Conservation (phyloP, 176 grass and related monocot genomes). For the Thalia dealbata region DNA sequence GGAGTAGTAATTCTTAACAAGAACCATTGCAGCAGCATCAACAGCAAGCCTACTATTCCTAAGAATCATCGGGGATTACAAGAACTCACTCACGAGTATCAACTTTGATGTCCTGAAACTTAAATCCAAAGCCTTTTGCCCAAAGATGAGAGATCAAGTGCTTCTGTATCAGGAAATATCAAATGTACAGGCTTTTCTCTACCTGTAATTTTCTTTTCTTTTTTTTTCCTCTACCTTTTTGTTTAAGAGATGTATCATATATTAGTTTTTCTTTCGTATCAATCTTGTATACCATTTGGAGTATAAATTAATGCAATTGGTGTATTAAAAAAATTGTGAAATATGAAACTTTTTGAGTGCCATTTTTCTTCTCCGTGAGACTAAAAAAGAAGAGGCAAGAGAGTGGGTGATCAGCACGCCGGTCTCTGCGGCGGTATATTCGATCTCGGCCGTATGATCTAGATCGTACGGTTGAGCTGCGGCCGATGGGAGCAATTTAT, state of each 20-base stretch:
- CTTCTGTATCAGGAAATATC: background rate
- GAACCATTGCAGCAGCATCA: background rate
- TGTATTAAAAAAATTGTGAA: too few species aligned
- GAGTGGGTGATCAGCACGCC: background rate
- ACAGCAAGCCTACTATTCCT: background rate
- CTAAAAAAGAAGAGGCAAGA: background rate
- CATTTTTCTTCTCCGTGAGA: too few species aligned
- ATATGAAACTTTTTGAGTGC: too few species aligned
- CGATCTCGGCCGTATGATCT: background rate
- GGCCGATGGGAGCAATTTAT: background rate
- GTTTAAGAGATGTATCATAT: background rate
- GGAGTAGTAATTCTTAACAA: slow-evolving; percentile 15
- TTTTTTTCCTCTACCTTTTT: background rate
- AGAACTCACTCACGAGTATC: background rate
- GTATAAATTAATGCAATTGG: too few species aligned
- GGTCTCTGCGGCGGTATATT: background rate
- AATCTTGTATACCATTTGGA: background rate
- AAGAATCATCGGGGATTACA: background rate
- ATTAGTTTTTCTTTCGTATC: background rate
- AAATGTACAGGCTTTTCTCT: too few species aligned
- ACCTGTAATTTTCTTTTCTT: background rate
- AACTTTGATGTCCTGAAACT: background rate
- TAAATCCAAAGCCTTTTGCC: too few species aligned
- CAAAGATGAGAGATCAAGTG: background rate
- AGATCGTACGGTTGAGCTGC: background rate